phyloP scores from a whole-genome alignment of 2,329 filamentous ascomycete genomes.

The Apiospora pterosperma region DNA sequence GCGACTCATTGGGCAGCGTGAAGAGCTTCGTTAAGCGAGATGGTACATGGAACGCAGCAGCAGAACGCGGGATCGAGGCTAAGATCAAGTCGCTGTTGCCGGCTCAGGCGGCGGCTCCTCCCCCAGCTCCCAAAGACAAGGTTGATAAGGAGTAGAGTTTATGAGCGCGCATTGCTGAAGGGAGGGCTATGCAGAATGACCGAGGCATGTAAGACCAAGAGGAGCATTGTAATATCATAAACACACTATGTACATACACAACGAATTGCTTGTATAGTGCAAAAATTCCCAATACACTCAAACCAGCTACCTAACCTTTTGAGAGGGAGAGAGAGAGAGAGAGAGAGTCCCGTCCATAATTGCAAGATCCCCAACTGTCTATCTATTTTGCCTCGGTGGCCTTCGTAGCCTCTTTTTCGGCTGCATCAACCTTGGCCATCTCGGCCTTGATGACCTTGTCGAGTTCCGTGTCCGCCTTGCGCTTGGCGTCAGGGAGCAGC shows the following conservation, averaged over 20 bases:
- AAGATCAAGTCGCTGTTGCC: conserved; percentile 14
- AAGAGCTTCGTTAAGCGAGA: conserved; percentile 34
- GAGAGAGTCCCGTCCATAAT: neutral
- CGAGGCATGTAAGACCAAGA: neutral
- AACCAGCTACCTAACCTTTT: neutral
- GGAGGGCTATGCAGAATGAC: neutral
- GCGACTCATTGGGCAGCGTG: conserved; percentile 24
- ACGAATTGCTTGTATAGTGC: neutral
- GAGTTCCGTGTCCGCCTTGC: conserved; percentile 40
- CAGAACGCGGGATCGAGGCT: conserved; percentile 19
- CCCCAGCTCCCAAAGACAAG: neutral
- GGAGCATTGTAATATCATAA: neutral
- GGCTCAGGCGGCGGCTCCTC: neutral
- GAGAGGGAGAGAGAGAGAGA: neutral
- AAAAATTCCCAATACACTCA: neutral
- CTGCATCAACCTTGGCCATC: conserved; percentile 46
- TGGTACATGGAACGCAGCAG: conserved; percentile 24
- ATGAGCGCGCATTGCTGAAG: neutral
- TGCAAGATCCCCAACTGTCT: neutral
- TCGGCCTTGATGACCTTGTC: conserved; percentile 41
- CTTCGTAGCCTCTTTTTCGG: conserved; percentile 46
- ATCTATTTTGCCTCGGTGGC: conserved; percentile 26
- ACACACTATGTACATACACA: neutral
- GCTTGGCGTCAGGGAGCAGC: conserved; percentile 41
- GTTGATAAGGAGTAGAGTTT: neutral